These are phyloP conservation scores for Nakaseomyces sp. DNA, from an alignment of 1,139 yeast genomes.

Conservation along the genomic window DNA sequence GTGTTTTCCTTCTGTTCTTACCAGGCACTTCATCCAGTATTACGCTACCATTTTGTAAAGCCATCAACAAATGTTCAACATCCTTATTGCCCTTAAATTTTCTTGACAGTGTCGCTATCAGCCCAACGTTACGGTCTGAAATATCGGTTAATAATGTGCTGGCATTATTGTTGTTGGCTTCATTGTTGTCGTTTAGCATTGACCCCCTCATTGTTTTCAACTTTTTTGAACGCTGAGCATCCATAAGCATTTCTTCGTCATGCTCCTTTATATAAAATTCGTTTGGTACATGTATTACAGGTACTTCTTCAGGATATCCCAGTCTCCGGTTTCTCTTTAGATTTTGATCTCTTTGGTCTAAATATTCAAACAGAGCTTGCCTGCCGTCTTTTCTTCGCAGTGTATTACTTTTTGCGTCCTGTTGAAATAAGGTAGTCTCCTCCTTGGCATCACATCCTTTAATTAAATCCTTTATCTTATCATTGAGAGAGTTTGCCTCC, in stretches of 20 bases:
- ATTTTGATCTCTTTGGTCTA: conserved; percentile 21
- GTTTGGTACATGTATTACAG: conserved; percentile 28
- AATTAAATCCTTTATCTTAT: conserved; percentile 23
- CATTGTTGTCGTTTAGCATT: conserved; percentile 16
- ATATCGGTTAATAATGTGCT: neutral
- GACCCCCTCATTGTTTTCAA: conserved; percentile 14
- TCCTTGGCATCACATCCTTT: conserved; percentile 28
- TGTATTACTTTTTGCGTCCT: conserved; percentile 16
- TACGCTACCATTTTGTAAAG: conserved; percentile 29
- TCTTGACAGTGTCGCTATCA: conserved; percentile 18
- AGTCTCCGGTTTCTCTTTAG: conserved; percentile 23
- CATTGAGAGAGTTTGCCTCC: conserved; percentile 13
- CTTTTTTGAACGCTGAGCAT: conserved; percentile 10
- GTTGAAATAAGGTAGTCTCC: conserved; percentile 25
- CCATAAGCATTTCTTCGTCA: conserved; percentile 16
- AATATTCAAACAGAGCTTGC: conserved; percentile 26
- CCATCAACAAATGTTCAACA: conserved; percentile 20
- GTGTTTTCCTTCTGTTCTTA: conserved; percentile 22
- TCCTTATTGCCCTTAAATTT: conserved; percentile 21
- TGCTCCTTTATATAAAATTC: conserved; percentile 28
- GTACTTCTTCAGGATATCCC: conserved; percentile 23
- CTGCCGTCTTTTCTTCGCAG: conserved; percentile 30
- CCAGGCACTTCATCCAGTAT: conserved; percentile 16
- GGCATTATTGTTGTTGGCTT: conserved; percentile 1
- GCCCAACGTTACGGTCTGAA: conserved; percentile 11